Percentiles rank a stretch among this genome's conserved stretches.
Evolutionary conservation across 495 filamentous ascomycete genomes (phyloP).

Genomic region (Wilcoxina mikolae): DNA sequence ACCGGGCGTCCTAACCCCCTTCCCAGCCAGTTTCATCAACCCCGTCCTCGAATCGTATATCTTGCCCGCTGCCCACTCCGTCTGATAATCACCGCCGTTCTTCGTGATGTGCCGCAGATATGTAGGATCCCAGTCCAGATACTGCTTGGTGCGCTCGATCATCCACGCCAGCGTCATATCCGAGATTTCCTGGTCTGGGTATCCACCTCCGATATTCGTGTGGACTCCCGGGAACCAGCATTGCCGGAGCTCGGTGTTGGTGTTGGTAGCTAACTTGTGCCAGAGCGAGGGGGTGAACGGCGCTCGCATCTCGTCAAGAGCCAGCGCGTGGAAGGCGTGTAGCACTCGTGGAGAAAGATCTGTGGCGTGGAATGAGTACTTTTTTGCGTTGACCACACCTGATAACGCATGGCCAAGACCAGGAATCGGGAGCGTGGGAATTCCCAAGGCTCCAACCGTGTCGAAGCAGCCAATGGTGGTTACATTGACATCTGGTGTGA

Average conservation of each 20-base stretch:
- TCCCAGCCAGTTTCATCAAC: slow-evolving; percentile 17
- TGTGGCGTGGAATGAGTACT: slow-evolving; percentile 39
- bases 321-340: slow-evolving; percentile 61
- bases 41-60: slow-evolving; percentile 17
- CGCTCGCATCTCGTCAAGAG: slow-evolving; percentile 50
- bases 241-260: slow-evolving; percentile 43
- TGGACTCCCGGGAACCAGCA: slow-evolving; percentile 64
- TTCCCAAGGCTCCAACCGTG: slow-evolving; percentile 45
- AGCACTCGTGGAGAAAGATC: slow-evolving; percentile 33
- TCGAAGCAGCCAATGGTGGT: slow-evolving; percentile 40
- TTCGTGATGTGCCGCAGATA: slow-evolving; percentile 21
- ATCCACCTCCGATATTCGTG: slow-evolving; percentile 49
- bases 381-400: slow-evolving; percentile 34
- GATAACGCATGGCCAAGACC: slow-evolving; percentile 12
- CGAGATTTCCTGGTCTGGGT: slow-evolving; percentile 44
- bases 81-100: slow-evolving; percentile 15
- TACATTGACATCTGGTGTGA: slow-evolving; percentile 15
- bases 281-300: slow-evolving; percentile 53
- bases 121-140: slow-evolving; percentile 24
- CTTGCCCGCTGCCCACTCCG: slow-evolving; percentile 22
- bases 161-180: slow-evolving; percentile 53
- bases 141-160: slow-evolving; percentile 20
- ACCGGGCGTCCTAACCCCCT: not conserved
- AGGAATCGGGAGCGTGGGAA: slow-evolving; percentile 28
- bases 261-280: slow-evolving; percentile 22